Evolutionary conservation across 257 asterid genomes (phyloP), one percentile per base, ranked within the genome.

Genomic region (Striga asiatica): DNA sequence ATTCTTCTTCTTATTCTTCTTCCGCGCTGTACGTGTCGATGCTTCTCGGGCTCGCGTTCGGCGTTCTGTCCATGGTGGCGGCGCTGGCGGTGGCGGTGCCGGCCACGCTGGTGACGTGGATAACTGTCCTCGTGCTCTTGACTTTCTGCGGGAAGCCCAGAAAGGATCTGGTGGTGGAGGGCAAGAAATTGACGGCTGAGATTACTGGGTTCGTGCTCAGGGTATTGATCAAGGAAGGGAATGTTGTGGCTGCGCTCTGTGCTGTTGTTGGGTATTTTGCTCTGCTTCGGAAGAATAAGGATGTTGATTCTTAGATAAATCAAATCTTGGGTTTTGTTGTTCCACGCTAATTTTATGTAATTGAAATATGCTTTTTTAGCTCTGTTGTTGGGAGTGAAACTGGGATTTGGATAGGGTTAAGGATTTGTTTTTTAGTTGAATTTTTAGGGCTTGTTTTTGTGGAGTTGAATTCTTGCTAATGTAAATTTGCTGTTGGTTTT

Each of bases 41-140:
- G 24, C 63, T 77, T 0, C 56, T 89, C 27, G 97, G 97, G 1
- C 23, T 67, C 19, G 81, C 89, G 8, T 89, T 89, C 64, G 97
- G 97, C 24, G 28, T 85, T 8, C 79, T 89, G 0, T 89, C 97
- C 0, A 76, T 81, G 84, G 95, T 81, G 62, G 86, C 95, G 25
- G 95, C 95, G 48, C 54, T 85, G 56, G 89, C 89, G 38, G 97
- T 89, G 32, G 97, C 78, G 2, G 87, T 85, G 2, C 97, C 97
- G 31, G 97, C 97, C 24, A 89, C 94, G 0, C 54, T 89, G 66
- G 85, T 89, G 43, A 89, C 94, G 8, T 89, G 97, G 95, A 85
- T 85, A 2, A 71, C 95, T 2, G 80, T 89, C 46, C 81, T 89
- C 16, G 95, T 89, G 65, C 62, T 89, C 23, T 50, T 89, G 66